Percentiles rank a stretch among this genome's conserved stretches.
Evolutionary conservation across 2,329 filamentous ascomycete species (phyloP).

Genomic region (Colletotrichum coccodes): DNA sequence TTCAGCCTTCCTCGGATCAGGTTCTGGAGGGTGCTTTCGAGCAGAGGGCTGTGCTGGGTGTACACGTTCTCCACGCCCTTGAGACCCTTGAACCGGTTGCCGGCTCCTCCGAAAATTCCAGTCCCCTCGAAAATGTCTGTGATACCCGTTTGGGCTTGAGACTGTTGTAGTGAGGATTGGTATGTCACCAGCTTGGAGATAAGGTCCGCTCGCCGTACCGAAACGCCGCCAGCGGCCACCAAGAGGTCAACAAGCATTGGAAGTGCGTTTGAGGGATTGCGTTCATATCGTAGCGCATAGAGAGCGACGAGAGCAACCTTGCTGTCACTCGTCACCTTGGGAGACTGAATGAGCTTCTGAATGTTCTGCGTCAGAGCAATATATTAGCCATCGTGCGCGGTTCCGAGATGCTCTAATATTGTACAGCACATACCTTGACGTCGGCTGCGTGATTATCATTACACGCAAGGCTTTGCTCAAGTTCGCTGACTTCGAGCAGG

Average conservation of each 20-base stretch:
- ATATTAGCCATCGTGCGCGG: neutral
- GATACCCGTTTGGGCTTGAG: conserved; percentile 80
- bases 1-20: conserved; percentile 90
- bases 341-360: conserved; percentile 86
- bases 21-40: conserved; percentile 90
- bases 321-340: conserved; percentile 79
- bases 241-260: conserved; percentile 89
- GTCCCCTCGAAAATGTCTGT: conserved; percentile 92
- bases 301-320: conserved; percentile 92
- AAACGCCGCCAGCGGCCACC: conserved; percentile 82
- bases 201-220: conserved; percentile 78
- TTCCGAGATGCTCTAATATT: neutral
- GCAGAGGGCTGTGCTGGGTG: conserved; percentile 91
- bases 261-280: conserved; percentile 84
- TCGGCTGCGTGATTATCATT: conserved; percentile 94
- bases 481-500: conserved; percentile 93
- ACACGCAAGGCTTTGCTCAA: conserved; percentile 96
- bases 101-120: conserved; percentile 89
- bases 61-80: conserved; percentile 99
- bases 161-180: conserved; percentile 85
- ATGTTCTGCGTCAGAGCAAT: conserved; percentile 66
- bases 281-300: conserved; percentile 94
- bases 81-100: conserved; percentile 89
- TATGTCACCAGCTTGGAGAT: conserved; percentile 87
- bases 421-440: conserved; percentile 73